Evolutionary conservation across 2,329 filamentous ascomycete species (phyloP), one percentile per base, ranked within the genome.

Genomic region (Metarhizium humberi): DNA sequence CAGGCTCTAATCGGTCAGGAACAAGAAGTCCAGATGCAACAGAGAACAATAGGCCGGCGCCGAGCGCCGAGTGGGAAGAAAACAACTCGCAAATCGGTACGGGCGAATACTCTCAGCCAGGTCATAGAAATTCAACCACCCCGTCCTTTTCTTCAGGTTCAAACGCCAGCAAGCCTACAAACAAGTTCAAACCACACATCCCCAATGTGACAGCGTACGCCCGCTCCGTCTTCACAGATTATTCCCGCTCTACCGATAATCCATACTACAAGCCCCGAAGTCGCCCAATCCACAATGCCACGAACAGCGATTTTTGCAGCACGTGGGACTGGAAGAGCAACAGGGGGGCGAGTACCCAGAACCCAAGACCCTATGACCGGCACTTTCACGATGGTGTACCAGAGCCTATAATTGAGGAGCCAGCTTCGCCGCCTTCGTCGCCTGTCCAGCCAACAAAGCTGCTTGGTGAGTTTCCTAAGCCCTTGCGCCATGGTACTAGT

Each of bases 351-450:
- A 48, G 14, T 29, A 11, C 30, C 45, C n/a, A 34, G 2, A 42
- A 6, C 3, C 30, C 53, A n/a, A 50, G 25, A 20, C 36, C 16
- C 13, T 40, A 50, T 20, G 36, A 14, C 30, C 16, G 20, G 14
- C 45, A 32, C 8, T 52, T 54, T 45, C 49, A 58, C 42, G 58
- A 67, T 11, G 55, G 56, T 14, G 56, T 68, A 13, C 66, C 67
- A 1, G 61, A 67, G 43, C 68, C 69, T 2, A 68, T 68, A 36
- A 62, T 71, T 34, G 71, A 73, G 48, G 71, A 73, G 56, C 65
- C 67, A 16, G 58, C 58, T 20, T 67, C 67, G 14, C 55, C 64
- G 3, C 51, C 60, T 6, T 52, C 56, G 6, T 64, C 67, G 3
- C 63, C 66, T 11, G 56, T 62, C 7, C 55, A 50, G 14, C 51